These are phyloP conservation scores for Coelastrella sp. DNA, from an alignment of 139 green algal genomes.

Conservation along the genomic window DNA sequence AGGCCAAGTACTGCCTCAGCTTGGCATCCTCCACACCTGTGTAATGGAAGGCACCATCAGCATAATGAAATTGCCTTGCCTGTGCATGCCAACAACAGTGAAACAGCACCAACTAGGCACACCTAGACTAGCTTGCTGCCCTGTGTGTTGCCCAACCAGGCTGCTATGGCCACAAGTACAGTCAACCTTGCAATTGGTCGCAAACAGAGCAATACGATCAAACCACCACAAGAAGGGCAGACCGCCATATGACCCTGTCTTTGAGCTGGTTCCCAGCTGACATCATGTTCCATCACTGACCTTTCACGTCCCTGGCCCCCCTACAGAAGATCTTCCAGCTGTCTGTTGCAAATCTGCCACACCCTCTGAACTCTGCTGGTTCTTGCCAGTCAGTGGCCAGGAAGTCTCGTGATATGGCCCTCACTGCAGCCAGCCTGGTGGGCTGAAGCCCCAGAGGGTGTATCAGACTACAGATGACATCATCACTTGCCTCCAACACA, in stretches of 20 bases:
- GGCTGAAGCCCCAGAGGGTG: conserved; percentile 63
- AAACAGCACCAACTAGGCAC: neutral
- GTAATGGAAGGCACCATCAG: neutral
- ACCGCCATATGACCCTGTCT: too few relatives aligned
- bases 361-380: conserved; percentile 61
- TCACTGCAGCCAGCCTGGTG: neutral
- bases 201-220: too few relatives aligned
- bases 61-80: neutral
- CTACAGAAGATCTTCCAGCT: conserved; percentile 73
- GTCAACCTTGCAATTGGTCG: too few relatives aligned
- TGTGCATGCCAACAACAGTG: neutral
- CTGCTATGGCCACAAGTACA: too few relatives aligned
- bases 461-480: conserved; percentile 17
- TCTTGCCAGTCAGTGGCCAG: conserved; percentile 57
- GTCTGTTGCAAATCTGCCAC: conserved; percentile 70
- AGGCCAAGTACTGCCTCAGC: conserved; percentile 33
- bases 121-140: too few relatives aligned
- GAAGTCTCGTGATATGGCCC: conserved; percentile 45
- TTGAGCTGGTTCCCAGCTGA: neutral
- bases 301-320: conserved; percentile 21
- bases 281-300: neutral
- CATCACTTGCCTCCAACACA: conserved; percentile 48
- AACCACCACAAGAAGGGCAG: too few relatives aligned
- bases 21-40: conserved; percentile 35
- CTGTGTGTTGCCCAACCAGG: too few relatives aligned